A percentile compares a stretch with the other conserved stretches of the same genome.
These are phyloP conservation scores for Pichia ethanolica DNA, from an alignment of 805 yeast species.

Conservation along the genomic window DNA sequence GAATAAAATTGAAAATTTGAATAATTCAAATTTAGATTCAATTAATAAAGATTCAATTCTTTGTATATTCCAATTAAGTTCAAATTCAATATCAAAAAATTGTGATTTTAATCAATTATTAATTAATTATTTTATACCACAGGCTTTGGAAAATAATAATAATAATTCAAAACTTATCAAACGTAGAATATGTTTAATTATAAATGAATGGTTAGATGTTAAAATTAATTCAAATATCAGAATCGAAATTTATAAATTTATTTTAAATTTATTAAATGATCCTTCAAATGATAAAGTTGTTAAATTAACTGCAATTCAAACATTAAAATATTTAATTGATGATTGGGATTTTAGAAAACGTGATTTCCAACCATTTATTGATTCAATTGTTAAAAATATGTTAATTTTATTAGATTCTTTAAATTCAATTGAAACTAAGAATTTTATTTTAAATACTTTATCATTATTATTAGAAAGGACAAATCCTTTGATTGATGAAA, in stretches of 20 bases:
- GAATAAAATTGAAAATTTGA: slow-evolving; percentile 46
- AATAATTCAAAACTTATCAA: slow-evolving; percentile 55
- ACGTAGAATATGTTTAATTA: slow-evolving; percentile 68
- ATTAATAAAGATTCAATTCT: slow-evolving; percentile 72
- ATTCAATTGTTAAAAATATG: slow-evolving; percentile 41
- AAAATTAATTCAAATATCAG: slow-evolving; percentile 34
- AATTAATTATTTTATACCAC: slow-evolving; percentile 58
- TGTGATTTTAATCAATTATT: slow-evolving; percentile 66
- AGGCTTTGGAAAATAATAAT: slow-evolving; percentile 36
- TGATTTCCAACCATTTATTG: slow-evolving; percentile 59
- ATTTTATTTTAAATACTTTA: slow-evolving; percentile 63
- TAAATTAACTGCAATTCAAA: slow-evolving; percentile 61
- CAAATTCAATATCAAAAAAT: slow-evolving; percentile 53
- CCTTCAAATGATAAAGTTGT: slow-evolving; percentile 67
- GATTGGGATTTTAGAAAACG: slow-evolving; percentile 80
- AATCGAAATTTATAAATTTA: slow-evolving; percentile 48
- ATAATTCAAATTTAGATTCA: slow-evolving; percentile 33
- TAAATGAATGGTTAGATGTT: slow-evolving; percentile 66
- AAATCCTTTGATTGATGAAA: slow-evolving; percentile 52
- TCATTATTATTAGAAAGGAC: slow-evolving; percentile 55
- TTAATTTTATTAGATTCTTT: slow-evolving; percentile 44
- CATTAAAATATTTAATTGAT: slow-evolving; percentile 61
- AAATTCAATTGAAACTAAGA: slow-evolving; percentile 64
- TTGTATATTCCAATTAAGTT: slow-evolving; percentile 75
- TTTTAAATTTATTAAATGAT: slow-evolving; percentile 38